Evolutionary conservation across 345 rosid species (phyloP).

Genomic region (Pistacia vera): DNA sequence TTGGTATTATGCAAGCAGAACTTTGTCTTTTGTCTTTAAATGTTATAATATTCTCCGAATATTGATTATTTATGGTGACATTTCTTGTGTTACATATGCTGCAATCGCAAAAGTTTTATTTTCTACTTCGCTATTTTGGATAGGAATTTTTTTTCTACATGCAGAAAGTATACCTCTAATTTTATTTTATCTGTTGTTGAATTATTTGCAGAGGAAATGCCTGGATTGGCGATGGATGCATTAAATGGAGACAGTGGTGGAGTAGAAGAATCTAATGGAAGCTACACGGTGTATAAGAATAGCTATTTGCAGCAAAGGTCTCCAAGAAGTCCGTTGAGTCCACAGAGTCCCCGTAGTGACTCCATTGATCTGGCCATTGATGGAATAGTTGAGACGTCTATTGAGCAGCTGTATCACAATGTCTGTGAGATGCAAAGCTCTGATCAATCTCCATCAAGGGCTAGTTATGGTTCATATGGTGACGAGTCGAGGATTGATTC

Average conservation of each 20-base stretch:
- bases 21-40: not conserved
- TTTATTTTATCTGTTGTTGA: not conserved
- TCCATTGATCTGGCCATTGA: constrained; percentile 65
- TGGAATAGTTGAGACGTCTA: constrained; percentile 55
- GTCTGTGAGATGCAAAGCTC: constrained; percentile 95
- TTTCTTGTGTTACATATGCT: not conserved
- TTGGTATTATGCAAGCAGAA: not conserved
- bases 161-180: not conserved
- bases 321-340: constrained; percentile 53
- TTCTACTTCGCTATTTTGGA: not conserved
- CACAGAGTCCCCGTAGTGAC: constrained; percentile 34
- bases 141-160: not conserved
- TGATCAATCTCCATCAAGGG: constrained; percentile 77
- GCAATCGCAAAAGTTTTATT: not conserved
- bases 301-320: constrained; percentile 36
- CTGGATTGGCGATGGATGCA: constrained; percentile 48
- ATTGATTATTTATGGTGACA: not conserved
- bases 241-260: constrained; percentile 26
- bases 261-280: constrained; percentile 23
- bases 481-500: constrained; percentile 95
- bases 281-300: constrained; percentile 33
- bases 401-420: constrained; percentile 80
- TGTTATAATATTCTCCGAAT: no score
- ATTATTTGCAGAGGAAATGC: constrained; percentile 23
- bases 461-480: constrained; percentile 76